Evolutionary conservation across 495 filamentous ascomycete species (phyloP).

Genomic region (Hypoxylon intermedium): DNA sequence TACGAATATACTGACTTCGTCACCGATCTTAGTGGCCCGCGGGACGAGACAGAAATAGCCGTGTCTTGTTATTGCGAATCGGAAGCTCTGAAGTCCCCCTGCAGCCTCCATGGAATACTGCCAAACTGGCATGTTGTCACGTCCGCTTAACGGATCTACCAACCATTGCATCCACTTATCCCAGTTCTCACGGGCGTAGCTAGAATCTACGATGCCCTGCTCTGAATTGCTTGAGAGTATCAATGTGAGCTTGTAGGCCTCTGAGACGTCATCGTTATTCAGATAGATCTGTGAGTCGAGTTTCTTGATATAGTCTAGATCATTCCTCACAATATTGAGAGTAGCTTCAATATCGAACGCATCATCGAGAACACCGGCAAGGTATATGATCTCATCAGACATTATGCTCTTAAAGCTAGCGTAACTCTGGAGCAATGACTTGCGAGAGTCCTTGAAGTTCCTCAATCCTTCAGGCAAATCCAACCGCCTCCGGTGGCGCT

Average conservation of each 20-base stretch:
- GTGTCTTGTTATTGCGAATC: conserved; percentile 31
- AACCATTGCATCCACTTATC: conserved; percentile 19
- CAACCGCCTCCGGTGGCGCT: conserved; percentile 5
- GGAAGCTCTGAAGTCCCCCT: conserved; percentile 5
- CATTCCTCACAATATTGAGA: conserved; percentile 7
- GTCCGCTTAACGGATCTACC: conserved; percentile 5
- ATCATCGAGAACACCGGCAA: conserved; percentile 13
- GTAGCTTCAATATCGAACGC: conserved; percentile 8
- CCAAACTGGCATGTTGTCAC: conserved; percentile 3
- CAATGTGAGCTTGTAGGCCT: conserved; percentile 26
- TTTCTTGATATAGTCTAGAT: conserved; percentile 4
- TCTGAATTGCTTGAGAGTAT: conserved; percentile 17
- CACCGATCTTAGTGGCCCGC: conserved; percentile 16
- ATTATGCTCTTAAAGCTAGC: conserved; percentile 19
- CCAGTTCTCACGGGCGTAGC: conserved; percentile 16
- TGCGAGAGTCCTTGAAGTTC: conserved; percentile 13
- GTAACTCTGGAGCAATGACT: conserved; percentile 26
- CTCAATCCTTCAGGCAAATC: conserved; percentile 15
- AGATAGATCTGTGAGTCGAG: conserved; percentile 10
- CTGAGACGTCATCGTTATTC: conserved; percentile 10
- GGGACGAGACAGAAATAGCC: conserved; percentile 38
- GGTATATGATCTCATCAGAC: conserved; percentile 27
- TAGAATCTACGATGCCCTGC: conserved; percentile 12
- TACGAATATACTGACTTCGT: conserved; percentile 27
- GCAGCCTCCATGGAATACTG: conserved; percentile 23